These are phyloP conservation scores for Phytopythium litorale DNA, from an alignment of 352 stramenopile species.

Conservation along the genomic window DNA sequence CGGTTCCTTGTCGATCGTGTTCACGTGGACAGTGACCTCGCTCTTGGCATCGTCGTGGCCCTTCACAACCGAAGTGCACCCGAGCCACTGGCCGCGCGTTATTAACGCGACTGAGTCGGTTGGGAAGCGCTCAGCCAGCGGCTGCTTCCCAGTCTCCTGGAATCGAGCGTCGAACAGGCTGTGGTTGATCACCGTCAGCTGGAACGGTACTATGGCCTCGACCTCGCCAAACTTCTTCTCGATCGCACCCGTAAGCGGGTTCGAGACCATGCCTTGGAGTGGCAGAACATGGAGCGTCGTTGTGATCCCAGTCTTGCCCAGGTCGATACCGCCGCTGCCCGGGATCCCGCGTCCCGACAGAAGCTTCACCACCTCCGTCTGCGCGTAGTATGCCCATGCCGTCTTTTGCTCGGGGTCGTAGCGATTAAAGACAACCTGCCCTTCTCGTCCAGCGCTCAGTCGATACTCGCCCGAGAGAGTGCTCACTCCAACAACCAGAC, in stretches of 20 bases:
- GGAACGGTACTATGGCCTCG: constrained; percentile 95
- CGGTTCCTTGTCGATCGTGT: constrained; percentile 91
- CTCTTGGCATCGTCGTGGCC: constrained; percentile 56
- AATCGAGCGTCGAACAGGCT: constrained; percentile 95
- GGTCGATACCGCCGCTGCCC: constrained; percentile 90
- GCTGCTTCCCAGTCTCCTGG: constrained; percentile 73
- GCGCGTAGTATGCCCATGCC: constrained; percentile 61
- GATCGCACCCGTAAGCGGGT: constrained; percentile 89
- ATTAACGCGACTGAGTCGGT: constrained; percentile 83
- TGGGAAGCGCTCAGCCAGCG: constrained; percentile 91
- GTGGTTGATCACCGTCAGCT: constrained; percentile 91
- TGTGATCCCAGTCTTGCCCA: constrained; percentile 82
- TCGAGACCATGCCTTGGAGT: constrained; percentile 92
- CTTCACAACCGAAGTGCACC: constrained; percentile 84
- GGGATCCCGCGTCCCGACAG: constrained; percentile 71
- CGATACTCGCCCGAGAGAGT: constrained; percentile 58
- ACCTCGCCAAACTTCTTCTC: constrained; percentile 96
- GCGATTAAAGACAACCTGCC: constrained; percentile 31
- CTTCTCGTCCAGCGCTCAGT: constrained; percentile 19
- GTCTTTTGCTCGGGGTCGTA: constrained; percentile 55
- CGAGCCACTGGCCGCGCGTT: constrained; percentile 88
- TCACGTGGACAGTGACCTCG: constrained; percentile 86
- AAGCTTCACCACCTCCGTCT: constrained; percentile 65
- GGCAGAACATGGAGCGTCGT: constrained; percentile 81
- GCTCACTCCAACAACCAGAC: constrained; percentile 80